Conservation (phyloP, 2,329 filamentous ascomycete genomes). For the Alternaria arborescens region DNA sequence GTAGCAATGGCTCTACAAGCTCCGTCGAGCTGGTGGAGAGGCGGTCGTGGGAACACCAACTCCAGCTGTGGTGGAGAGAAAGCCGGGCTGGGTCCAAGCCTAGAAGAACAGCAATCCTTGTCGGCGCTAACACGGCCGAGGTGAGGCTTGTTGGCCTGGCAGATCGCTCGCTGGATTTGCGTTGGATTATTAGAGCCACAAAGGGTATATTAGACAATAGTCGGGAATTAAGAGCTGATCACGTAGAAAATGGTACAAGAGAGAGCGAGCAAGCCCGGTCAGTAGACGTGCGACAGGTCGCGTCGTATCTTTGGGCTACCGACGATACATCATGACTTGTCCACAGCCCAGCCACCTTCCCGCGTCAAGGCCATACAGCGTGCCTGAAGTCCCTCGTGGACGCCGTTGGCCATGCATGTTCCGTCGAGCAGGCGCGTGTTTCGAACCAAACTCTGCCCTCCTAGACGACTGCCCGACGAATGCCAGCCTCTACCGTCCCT, state of each 20-base stretch:
- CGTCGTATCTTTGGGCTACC: neutral
- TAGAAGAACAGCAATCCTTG: conserved; percentile 23
- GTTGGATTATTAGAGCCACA: neutral
- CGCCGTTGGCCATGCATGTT: conserved; percentile 18
- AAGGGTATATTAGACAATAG: neutral
- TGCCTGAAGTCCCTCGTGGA: conserved; percentile 18
- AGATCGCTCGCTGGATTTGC: neutral
- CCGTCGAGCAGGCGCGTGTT: conserved; percentile 7
- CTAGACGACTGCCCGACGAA: conserved; percentile 7
- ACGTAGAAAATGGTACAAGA: neutral
- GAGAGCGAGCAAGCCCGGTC: neutral
- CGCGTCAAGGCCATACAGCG: conserved; percentile 13
- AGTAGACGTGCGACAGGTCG: neutral
- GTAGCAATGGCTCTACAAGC: conserved; percentile 25
- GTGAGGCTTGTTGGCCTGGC: conserved; percentile 7
- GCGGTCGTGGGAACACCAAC: conserved; percentile 15
- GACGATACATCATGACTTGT: conserved; percentile 9
- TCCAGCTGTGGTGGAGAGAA: conserved; percentile 22
- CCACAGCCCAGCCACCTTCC: conserved; percentile 15
- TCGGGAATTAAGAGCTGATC: neutral
- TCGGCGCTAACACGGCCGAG: conserved; percentile 19
- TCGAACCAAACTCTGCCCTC: conserved; percentile 7
- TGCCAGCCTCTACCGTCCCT: conserved; percentile 13
- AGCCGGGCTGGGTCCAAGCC: conserved; percentile 16
- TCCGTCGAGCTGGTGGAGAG: conserved; percentile 19